Conservation (phyloP, 2,329 filamentous ascomycete species). For the Aquanectria penicillioides region DNA sequence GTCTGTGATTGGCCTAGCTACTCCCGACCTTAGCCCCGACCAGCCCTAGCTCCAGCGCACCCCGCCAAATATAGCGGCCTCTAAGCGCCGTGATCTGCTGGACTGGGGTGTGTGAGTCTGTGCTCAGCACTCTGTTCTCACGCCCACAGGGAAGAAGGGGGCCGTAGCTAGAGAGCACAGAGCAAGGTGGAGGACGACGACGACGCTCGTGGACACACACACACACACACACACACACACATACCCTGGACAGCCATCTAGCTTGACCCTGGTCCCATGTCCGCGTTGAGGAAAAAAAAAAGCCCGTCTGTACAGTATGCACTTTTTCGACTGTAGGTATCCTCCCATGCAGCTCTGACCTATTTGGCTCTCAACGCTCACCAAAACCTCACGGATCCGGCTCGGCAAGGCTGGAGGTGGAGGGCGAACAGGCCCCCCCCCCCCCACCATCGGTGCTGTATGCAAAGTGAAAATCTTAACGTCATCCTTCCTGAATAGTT, state of each 20-base stretch:
- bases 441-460: background rate
- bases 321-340: no score
- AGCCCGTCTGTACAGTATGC: slow-evolving; percentile 6
- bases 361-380: slow-evolving; percentile 11
- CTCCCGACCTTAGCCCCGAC: slow-evolving; percentile 21
- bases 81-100: slow-evolving; percentile 28
- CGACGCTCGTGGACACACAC: no score
- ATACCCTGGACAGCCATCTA: background rate
- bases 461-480: slow-evolving; percentile 22
- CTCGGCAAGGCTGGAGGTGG: slow-evolving; percentile 1
- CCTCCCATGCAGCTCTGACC: slow-evolving; percentile 2
- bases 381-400: slow-evolving; percentile 3
- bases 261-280: background rate
- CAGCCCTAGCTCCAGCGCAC: slow-evolving; percentile 30
- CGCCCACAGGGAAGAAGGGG: no score
- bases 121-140: background rate
- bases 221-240: no score
- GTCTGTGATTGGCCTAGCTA: slow-evolving; percentile 9
- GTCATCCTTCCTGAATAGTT: slow-evolving; percentile 5
- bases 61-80: slow-evolving; percentile 44
- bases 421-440: no score
- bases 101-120: slow-evolving; percentile 4
- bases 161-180: no score
- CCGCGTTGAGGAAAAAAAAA: slow-evolving; percentile 4
- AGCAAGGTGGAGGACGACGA: no score